phyloP scores from a whole-genome alignment of 2,329 filamentous ascomycete species.

The Exophiala sp. region DNA sequence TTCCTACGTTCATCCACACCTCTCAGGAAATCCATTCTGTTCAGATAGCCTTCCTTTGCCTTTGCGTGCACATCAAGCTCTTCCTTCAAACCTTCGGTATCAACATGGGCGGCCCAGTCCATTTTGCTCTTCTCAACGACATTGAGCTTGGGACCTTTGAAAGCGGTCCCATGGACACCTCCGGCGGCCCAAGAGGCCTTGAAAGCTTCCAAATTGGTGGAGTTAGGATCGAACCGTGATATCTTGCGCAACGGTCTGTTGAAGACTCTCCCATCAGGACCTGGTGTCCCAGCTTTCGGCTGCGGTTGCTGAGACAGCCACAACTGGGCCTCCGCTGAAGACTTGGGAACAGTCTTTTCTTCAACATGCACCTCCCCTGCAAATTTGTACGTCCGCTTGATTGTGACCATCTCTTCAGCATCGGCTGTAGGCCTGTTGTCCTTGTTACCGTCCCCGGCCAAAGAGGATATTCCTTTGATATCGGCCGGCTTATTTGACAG shows the following conservation, averaged over 20 bases:
- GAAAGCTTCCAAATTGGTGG: slow-evolving; percentile 29
- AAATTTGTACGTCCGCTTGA: slow-evolving; percentile 53
- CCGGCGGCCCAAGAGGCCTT: slow-evolving; percentile 31
- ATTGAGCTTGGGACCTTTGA: slow-evolving; percentile 55
- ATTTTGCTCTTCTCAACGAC: slow-evolving; percentile 61
- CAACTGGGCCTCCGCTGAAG: slow-evolving; percentile 51
- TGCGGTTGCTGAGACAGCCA: slow-evolving; percentile 45
- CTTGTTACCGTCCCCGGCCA: slow-evolving; percentile 22
- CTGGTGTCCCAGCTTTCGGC: slow-evolving; percentile 24
- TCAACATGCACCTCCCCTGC: slow-evolving; percentile 52
- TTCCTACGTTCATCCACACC: slow-evolving; percentile 53
- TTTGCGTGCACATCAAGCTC: slow-evolving; percentile 57
- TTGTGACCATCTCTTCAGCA: slow-evolving; percentile 47
- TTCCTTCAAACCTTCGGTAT: slow-evolving; percentile 55
- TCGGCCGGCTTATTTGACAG: background rate
- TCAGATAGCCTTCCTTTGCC: slow-evolving; percentile 56
- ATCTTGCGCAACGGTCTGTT: slow-evolving; percentile 39
- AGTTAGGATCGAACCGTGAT: slow-evolving; percentile 44
- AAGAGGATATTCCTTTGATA: slow-evolving; percentile 1
- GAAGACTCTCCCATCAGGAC: slow-evolving; percentile 28
- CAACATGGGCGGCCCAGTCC: slow-evolving; percentile 61
- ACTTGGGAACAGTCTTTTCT: slow-evolving; percentile 48
- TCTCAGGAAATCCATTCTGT: slow-evolving; percentile 57
- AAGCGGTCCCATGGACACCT: slow-evolving; percentile 28
- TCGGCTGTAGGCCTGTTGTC: slow-evolving; percentile 24